These are phyloP conservation scores for Beauveria bassiana DNA, from an alignment of 2,329 filamentous ascomycete species.

Conservation along the genomic window DNA sequence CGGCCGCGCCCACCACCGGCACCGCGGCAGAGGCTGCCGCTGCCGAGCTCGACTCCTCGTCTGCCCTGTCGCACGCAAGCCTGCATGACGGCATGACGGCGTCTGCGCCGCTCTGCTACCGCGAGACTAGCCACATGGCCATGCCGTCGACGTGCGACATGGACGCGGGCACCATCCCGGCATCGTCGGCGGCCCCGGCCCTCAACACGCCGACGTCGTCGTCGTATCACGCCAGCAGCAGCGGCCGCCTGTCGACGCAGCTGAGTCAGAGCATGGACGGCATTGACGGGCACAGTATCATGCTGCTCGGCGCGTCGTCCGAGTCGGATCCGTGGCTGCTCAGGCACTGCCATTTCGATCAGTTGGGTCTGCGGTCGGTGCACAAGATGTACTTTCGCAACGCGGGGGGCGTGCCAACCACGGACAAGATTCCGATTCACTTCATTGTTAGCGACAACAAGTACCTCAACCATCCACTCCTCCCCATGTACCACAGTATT, in stretches of 20 bases:
- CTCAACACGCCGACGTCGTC: slow-evolving; percentile 8
- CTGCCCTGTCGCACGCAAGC: background rate
- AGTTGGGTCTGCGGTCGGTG: slow-evolving; percentile 26
- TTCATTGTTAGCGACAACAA: slow-evolving; percentile 15
- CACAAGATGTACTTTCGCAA: slow-evolving; percentile 29
- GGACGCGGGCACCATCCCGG: background rate
- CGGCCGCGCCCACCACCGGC: background rate
- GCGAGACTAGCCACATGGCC: background rate
- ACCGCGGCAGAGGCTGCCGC: background rate
- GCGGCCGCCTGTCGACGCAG: slow-evolving; percentile 11
- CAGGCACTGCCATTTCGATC: slow-evolving; percentile 28
- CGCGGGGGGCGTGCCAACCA: slow-evolving; percentile 27
- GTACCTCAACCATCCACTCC: background rate
- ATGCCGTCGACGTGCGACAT: background rate
- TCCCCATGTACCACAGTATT: background rate
- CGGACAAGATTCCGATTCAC: slow-evolving; percentile 26
- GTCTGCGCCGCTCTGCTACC: background rate
- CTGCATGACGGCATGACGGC: background rate
- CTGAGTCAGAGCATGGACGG: slow-evolving; percentile 20
- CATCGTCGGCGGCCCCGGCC: background rate
- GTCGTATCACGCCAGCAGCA: background rate
- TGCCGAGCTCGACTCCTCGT: background rate
- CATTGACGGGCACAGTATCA: slow-evolving; percentile 21
- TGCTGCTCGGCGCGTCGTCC: slow-evolving; percentile 25
- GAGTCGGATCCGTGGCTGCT: slow-evolving; percentile 29